Evolutionary conservation across 208 protist genomes (phyloP).

Genomic region (Acanthamoeba culbertsoni): DNA sequence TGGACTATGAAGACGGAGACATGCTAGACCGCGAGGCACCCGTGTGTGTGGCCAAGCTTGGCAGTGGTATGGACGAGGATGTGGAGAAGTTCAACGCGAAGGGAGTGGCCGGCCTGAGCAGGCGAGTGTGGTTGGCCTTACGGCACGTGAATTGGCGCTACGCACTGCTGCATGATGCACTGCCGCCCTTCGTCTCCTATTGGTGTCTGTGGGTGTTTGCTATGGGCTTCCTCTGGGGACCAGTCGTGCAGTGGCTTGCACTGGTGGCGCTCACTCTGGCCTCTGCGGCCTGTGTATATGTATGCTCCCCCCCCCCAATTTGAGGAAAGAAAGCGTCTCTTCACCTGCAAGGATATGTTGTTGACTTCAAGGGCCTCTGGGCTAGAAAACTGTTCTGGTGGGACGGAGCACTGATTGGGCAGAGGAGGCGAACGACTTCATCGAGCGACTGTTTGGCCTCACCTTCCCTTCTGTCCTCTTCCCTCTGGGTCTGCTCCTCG

Average conservation of each 20-base stretch:
- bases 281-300: not conserved
- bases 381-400: not conserved
- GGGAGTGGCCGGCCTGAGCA: not conserved
- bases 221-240: not conserved
- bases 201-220: not conserved
- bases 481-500: not conserved
- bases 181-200: not conserved
- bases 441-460: conserved; percentile 4
- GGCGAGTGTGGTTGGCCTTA: not conserved
- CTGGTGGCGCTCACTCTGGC: not conserved
- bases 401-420: not conserved
- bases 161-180: not conserved
- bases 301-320: not conserved
- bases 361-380: not conserved
- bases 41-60: too few relatives aligned
- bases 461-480: not conserved
- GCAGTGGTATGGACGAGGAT: not conserved
- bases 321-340: not conserved
- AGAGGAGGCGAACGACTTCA: not conserved
- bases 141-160: not conserved
- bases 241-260: not conserved
- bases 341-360: not conserved
- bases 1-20: too few relatives aligned
- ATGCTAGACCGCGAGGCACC: too few relatives aligned
- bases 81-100: not conserved